These are phyloP conservation scores for Venturia asperata DNA, from an alignment of 2,329 filamentous ascomycete species.

Conservation along the genomic window DNA sequence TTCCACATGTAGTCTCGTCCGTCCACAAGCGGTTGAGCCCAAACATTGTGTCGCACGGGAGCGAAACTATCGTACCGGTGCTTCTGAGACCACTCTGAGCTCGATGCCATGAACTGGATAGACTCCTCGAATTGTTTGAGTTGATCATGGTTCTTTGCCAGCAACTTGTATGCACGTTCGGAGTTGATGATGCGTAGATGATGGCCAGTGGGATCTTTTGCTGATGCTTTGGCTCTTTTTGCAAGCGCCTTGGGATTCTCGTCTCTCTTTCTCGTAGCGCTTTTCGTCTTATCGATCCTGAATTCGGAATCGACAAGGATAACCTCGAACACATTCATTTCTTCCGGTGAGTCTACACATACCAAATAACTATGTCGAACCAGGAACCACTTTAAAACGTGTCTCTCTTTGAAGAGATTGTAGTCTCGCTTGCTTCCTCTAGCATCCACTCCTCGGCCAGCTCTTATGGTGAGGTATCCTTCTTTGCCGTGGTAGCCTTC, in stretches of 20 bases:
- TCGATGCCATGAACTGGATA: constrained; percentile 74
- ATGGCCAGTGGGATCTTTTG: constrained; percentile 65
- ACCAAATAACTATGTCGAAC: constrained; percentile 97
- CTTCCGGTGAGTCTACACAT: constrained; percentile 96
- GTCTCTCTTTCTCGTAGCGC: constrained; percentile 31
- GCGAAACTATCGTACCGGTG: constrained; percentile 94
- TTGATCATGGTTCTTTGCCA: constrained; percentile 84
- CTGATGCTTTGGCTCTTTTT: constrained; percentile 56
- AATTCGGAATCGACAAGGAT: constrained; percentile 94
- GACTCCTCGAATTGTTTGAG: constrained; percentile 91
- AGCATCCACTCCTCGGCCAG: constrained; percentile 80
- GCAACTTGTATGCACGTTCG: constrained; percentile 83
- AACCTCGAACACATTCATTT: constrained; percentile 98
- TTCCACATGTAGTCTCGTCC: constrained; percentile 99
- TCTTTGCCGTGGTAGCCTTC: constrained; percentile 99
- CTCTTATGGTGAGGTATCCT: constrained; percentile 86
- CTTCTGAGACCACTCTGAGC: constrained; percentile 72
- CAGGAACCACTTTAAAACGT: constrained; percentile 93
- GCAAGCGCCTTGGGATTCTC: constrained; percentile 55
- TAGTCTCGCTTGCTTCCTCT: constrained; percentile 42
- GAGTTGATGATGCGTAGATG: constrained; percentile 82
- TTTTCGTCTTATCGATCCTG: constrained; percentile 64
- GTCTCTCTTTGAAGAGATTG: constrained; percentile 65
- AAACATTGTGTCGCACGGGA: constrained; percentile 76
- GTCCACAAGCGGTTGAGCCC: constrained; percentile 94